These are phyloP conservation scores for Botrytis hyacinthi DNA, from an alignment of 2,329 filamentous ascomycete genomes.

Conservation along the genomic window DNA sequence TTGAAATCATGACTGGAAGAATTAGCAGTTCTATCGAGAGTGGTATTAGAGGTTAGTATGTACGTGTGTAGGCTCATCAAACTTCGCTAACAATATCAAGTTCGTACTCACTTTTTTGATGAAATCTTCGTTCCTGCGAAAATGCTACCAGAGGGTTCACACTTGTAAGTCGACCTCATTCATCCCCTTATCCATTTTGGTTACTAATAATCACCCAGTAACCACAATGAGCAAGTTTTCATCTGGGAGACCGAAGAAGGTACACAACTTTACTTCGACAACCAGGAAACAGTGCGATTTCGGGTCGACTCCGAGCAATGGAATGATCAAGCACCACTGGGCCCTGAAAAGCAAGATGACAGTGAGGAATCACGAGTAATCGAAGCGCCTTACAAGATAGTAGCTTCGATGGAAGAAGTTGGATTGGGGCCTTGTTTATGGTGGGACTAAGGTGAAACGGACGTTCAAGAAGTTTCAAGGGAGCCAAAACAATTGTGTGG, in stretches of 20 bases:
- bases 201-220: constrained; percentile 47
- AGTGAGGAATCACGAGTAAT: constrained; percentile 43
- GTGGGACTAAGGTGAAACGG: constrained; percentile 51
- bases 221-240: constrained; percentile 75
- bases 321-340: constrained; percentile 79
- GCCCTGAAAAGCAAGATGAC: constrained; percentile 63
- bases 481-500: not conserved
- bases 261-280: constrained; percentile 79
- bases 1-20: constrained; percentile 82
- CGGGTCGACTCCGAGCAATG: constrained; percentile 85
- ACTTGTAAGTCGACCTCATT: constrained; percentile 62
- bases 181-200: not conserved
- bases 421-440: constrained; percentile 63
- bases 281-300: constrained; percentile 83
- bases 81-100: constrained; percentile 40
- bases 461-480: constrained; percentile 21
- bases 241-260: constrained; percentile 71
- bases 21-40: constrained; percentile 72
- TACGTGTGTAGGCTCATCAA: constrained; percentile 7
- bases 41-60: constrained; percentile 64
- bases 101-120: constrained; percentile 89
- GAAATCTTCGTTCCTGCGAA: constrained; percentile 79
- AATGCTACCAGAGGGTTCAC: constrained; percentile 71
- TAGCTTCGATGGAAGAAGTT: constrained; percentile 61
- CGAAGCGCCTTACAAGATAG: constrained; percentile 69